A percentile compares a stretch with the other conserved stretches of the same genome.
Conservation (phyloP, 805 yeast genomes). For the Torulaspora gathmanii region DNA sequence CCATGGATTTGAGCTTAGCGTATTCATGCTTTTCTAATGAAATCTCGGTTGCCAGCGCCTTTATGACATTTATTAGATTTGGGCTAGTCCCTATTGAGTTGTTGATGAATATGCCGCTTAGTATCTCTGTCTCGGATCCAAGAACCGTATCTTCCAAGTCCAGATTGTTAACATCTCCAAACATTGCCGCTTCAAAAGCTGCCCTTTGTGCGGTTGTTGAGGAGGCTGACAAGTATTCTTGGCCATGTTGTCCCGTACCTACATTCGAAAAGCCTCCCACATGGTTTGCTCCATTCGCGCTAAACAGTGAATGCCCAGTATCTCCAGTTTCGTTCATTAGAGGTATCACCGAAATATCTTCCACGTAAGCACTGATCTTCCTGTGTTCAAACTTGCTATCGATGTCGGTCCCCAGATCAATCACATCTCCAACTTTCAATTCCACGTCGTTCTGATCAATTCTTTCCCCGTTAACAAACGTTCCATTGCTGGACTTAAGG, state of each 20-base stretch:
- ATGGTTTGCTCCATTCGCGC: neutral
- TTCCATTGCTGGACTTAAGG: slow-evolving; percentile 89
- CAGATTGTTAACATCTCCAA: slow-evolving; percentile 50
- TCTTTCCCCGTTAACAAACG: slow-evolving; percentile 76
- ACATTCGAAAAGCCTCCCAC: neutral
- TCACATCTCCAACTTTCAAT: slow-evolving; percentile 71
- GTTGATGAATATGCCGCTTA: slow-evolving; percentile 55
- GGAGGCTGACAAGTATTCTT: slow-evolving; percentile 5
- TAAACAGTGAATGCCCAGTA: slow-evolving; percentile 3
- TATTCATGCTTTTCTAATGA: slow-evolving; percentile 57
- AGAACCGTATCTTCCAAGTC: slow-evolving; percentile 48
- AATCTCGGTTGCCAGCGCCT: slow-evolving; percentile 50
- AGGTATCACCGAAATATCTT: slow-evolving; percentile 55
- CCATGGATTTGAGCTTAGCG: slow-evolving; percentile 50
- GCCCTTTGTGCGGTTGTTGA: slow-evolving; percentile 25
- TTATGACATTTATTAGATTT: slow-evolving; percentile 51
- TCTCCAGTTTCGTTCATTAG: slow-evolving; percentile 30
- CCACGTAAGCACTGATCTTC: slow-evolving; percentile 80
- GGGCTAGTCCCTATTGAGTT: slow-evolving; percentile 56
- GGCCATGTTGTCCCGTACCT: slow-evolving; percentile 3
- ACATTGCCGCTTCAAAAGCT: slow-evolving; percentile 56
- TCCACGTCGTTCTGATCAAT: slow-evolving; percentile 54
- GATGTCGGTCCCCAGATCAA: slow-evolving; percentile 92
- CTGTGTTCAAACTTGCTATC: slow-evolving; percentile 62
- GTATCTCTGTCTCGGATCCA: slow-evolving; percentile 44